A percentile compares a stretch with the other conserved stretches of the same genome.
These are phyloP conservation scores for Knoxdaviesia proteae DNA, from an alignment of 2,329 filamentous ascomycete genomes.

Conservation along the genomic window DNA sequence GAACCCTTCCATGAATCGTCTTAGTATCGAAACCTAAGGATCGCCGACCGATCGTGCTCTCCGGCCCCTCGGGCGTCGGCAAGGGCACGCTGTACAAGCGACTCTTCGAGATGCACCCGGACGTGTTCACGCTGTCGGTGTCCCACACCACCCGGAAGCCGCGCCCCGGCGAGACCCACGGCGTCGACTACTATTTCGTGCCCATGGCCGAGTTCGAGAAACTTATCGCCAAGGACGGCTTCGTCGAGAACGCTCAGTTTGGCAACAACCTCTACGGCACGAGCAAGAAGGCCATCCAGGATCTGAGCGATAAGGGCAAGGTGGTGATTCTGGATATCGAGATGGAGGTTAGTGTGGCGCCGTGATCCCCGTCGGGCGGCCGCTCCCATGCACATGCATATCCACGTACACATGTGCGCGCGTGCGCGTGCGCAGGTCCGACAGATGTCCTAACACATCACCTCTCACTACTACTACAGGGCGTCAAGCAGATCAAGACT, in stretches of 20 bases:
- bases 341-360: constrained; percentile 49
- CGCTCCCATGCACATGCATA: no score
- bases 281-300: constrained; percentile 55
- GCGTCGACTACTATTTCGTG: constrained; percentile 65
- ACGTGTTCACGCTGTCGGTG: constrained; percentile 32
- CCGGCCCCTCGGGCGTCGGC: constrained; percentile 58
- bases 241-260: constrained; percentile 75
- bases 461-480: constrained; percentile 12
- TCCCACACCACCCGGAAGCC: constrained; percentile 66
- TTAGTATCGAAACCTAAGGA: constrained; percentile 10
- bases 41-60: constrained; percentile 52
- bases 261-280: constrained; percentile 77
- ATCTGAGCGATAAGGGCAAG: constrained; percentile 47
- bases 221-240: constrained; percentile 47
- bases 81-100: constrained; percentile 63
- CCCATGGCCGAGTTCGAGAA: constrained; percentile 43
- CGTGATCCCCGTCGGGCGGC: no score
- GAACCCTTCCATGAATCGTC: no score
- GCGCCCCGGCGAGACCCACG: constrained; percentile 53
- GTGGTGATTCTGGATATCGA: constrained; percentile 85
- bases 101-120: constrained; percentile 37
- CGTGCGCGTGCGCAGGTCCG: no score
- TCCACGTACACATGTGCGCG: no score
- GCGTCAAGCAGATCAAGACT: constrained; percentile 79
- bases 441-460: constrained; percentile 1